Evolutionary conservation across 1,284 basidiomycete species (phyloP), one percentile per base, ranked within the genome.

Genomic region (Malassezia obtusa): DNA sequence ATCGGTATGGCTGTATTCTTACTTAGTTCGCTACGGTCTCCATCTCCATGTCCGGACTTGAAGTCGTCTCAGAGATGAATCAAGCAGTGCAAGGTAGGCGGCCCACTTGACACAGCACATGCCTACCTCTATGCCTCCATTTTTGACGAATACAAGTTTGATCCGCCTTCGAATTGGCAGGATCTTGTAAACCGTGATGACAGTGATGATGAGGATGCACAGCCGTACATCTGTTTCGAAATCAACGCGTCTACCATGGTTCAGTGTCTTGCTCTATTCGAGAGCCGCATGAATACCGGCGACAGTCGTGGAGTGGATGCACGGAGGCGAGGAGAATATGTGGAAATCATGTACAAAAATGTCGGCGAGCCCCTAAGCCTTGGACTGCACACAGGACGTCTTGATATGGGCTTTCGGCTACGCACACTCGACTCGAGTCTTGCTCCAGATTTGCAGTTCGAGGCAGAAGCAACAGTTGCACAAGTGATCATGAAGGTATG

Each of bases 41-140:
- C n/a, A 37, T 56, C 22, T 56, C 53, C 1, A 28, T 33, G 15
- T 56, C 53, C 5, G 53, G 53, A 24, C 26, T 56, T 11, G 53
- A 56, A 24, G 36, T 56, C 10, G 44, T 46, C n/a, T 40, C 49
- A 3, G 48, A 45, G 21, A 17, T 38, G 40, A 39, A 50, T 22
- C 46, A 45, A 3, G 30, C 39, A 7, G 43, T 49, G 10, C 52
- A 50, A 40, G 38, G 38, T 40, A 40, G 26, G 38, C 22, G 1
- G 5, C 38, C 7, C 1, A 4, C 17, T 15, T 40, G 15, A 40
- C 4, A 14, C 17, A 40, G 50, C 53, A 8, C 53, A 56, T 40
- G 53, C 48, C 2, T 56, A 56, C 19, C 47, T 56, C 15, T 56
- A 56, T 25, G 43, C 48, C 4, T 50, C 48, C 7, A 50, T 56